Evolutionary conservation across 2,329 filamentous ascomycete genomes (phyloP), one percentile per base, ranked within the genome.

Genomic region (Sclerotinia sclerotiorum): DNA sequence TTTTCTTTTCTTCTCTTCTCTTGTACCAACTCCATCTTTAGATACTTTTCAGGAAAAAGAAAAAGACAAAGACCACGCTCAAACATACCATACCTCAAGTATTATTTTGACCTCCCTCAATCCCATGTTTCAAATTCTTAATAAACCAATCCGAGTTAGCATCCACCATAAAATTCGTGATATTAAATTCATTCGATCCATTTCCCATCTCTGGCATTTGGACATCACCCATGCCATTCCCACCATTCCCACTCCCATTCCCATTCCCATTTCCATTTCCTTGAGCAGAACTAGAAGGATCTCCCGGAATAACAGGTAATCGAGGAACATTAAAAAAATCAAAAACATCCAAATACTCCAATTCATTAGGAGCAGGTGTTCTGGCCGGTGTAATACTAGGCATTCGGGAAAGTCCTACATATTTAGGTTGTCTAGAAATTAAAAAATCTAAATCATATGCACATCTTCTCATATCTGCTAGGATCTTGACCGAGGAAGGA

Each of bases 321-420:
- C 93, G 83, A 0, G 94, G 94, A 68, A 96, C 88, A 77, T 97
- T 97, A 83, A 97, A 97, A 77, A 96, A 97, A 74, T 95, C 92
- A 77, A 97, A 97, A 0, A 97, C 91, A 74, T 97, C 93, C 3
- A 97, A 82, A 77, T 96, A 97, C 77, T 97, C 94, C 4, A 97
- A 82, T 76, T 97, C 93, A 73, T 95, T 92, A 1, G 90, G 86
- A 13, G 88, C 90, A 0, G 92, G 91, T 42, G 89, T 90, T 71
- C 87, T 85, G 1, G 86, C 85, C 1, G 88, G 87, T 0, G 88
- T 89, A 29, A 82, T 79, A 73, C 83, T 85, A 3, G 83, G 81
- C 56, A 85, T 73, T 3, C 84, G 80, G 65, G 82, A 84, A 69
- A 71, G 73, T 29, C 70, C 74, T 57, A 76, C 65, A 42, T 76